Evolutionary conservation across 805 yeast species (phyloP), one percentile per base, ranked within the genome.

Genomic region (Pichia sporocuriosa): DNA sequence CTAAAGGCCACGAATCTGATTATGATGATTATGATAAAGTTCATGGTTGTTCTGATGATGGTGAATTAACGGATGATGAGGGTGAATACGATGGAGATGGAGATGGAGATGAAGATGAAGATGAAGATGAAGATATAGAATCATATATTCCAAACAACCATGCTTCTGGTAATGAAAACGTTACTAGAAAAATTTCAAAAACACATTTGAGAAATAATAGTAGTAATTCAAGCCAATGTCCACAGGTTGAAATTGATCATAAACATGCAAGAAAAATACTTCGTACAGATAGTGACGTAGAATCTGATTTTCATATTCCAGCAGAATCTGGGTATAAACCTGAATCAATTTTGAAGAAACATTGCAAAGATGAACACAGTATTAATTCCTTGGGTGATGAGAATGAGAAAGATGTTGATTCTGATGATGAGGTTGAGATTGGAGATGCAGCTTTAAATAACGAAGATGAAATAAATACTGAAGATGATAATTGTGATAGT

Each of bases 241-340:
- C 5, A 16, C 32, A 36, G 21, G 37, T 42, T 25, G 45, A 32
- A 22, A 42, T 42, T 32, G 41, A 42, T 27, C 23, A 32, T 6
- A 26, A 26, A 16, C 23, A 19, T 15, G 6, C 19, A 13, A 28
- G 26, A 17, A 40, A 32, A 28, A 24, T 32, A 3, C n/a, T 32
- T 17, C 32, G 25, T 3, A 40, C 44, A 9, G 40, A 40, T 25
- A 40, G 40, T 4, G 44, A 40, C 29, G 27, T 28, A 12, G 40
- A 35, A 24, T 35, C 44, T 0, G 16, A 17, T 8, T 35, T 24
- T 20, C 16, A 30, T 23, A 4, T 29, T 24, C 16, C 40, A 16
- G 35, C 44, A 20, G 15, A 31, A n/a, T 35, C 43, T 13, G 16
- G 21, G 20, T 33, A 16, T 8, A 35, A 25, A 19, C 43, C 46